A percentile compares a stretch with the other conserved stretches of the same genome.
phyloP scores from a whole-genome alignment of 257 asterid species.

The Solanum megistacrolobum region DNA sequence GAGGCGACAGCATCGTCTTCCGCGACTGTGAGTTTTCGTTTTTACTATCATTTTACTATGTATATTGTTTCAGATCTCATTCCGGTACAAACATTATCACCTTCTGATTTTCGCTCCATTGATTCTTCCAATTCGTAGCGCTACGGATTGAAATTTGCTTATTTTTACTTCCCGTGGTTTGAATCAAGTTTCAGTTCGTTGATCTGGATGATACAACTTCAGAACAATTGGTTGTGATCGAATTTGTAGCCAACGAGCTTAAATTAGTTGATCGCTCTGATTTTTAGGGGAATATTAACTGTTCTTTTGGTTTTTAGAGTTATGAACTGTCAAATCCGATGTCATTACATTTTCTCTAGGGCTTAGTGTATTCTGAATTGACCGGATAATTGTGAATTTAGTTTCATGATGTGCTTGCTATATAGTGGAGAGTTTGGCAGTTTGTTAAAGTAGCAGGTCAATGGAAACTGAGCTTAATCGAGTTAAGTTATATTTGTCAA shows the following conservation, averaged over 20 bases:
- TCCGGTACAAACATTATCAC: not conserved
- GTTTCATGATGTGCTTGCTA: not conserved
- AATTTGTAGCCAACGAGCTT: not conserved
- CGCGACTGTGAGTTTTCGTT: slow-evolving; percentile 62
- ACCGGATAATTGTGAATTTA: not conserved
- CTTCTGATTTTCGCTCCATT: not conserved
- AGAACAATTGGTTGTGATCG: not conserved
- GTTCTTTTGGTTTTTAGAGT: not conserved
- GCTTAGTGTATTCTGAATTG: not conserved
- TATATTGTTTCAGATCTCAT: not conserved
- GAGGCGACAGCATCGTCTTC: slow-evolving; percentile 97
- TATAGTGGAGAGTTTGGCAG: not conserved
- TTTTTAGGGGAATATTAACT: not conserved
- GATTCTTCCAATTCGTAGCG: not conserved
- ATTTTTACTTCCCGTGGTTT: not conserved
- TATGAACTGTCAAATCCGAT: not conserved
- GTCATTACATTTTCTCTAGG: not conserved
- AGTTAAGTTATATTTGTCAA: not conserved
- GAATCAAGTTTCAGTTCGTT: not conserved
- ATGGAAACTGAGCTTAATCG: not conserved
- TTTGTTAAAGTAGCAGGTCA: not conserved
- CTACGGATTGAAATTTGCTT: not conserved
- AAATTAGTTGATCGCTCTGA: not conserved
- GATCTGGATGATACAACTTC: not conserved
- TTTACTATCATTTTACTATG: not conserved